Conservation (phyloP, 2,329 filamentous ascomycete genomes). For the Paraconiothyrium brasiliense region DNA sequence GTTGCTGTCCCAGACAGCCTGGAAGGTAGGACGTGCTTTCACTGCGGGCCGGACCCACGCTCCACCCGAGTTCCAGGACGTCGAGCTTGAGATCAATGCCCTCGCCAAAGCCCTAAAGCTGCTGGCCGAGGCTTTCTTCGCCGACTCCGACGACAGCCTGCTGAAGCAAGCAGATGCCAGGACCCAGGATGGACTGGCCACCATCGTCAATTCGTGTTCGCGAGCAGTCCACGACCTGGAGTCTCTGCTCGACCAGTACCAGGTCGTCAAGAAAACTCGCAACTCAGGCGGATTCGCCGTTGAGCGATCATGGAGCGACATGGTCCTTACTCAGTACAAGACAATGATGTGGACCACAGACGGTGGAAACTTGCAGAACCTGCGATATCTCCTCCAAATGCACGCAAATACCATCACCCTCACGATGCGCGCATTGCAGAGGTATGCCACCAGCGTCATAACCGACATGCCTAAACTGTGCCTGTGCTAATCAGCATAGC, state of each 20-base stretch:
- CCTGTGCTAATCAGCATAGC: slow-evolving; percentile 34
- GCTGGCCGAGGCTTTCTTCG: slow-evolving; percentile 56
- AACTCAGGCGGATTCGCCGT: slow-evolving; percentile 53
- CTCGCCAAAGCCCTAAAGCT: slow-evolving; percentile 56
- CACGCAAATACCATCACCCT: slow-evolving; percentile 53
- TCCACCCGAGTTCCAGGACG: slow-evolving; percentile 53
- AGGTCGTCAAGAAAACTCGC: slow-evolving; percentile 54
- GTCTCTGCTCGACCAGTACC: slow-evolving; percentile 56
- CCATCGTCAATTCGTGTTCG: slow-evolving; percentile 52
- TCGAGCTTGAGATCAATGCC: slow-evolving; percentile 49
- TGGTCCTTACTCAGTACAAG: slow-evolving; percentile 54
- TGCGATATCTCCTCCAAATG: slow-evolving; percentile 54
- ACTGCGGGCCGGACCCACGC: slow-evolving; percentile 51
- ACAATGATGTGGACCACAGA: slow-evolving; percentile 58
- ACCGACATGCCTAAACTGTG: neutral
- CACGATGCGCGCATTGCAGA: slow-evolving; percentile 55
- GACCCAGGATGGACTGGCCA: slow-evolving; percentile 49
- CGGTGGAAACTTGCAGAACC: slow-evolving; percentile 51
- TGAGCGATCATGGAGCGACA: slow-evolving; percentile 56
- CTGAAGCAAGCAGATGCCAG: slow-evolving; percentile 47
- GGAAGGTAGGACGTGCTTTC: slow-evolving; percentile 57
- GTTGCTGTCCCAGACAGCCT: slow-evolving; percentile 57
- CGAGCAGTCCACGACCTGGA: slow-evolving; percentile 55
- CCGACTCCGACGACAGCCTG: slow-evolving; percentile 45
- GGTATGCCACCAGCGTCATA: slow-evolving; percentile 29